phyloP scores from a whole-genome alignment of 805 yeast genomes.

The Zygosaccharomyces gambellarensis region DNA sequence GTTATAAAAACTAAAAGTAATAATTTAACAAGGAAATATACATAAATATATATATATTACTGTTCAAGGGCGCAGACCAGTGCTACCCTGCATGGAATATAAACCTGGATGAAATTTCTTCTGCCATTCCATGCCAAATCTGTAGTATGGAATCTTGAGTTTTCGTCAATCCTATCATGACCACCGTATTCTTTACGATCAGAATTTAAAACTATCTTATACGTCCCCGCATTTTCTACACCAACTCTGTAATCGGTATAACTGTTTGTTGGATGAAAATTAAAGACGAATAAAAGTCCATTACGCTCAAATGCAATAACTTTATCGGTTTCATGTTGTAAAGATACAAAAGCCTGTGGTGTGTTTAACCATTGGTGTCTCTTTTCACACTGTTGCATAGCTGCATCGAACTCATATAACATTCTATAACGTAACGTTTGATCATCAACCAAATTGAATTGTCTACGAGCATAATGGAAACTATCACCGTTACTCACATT shows the following conservation, averaged over 20 bases:
- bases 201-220: conserved; percentile 67
- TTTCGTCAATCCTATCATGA: conserved; percentile 60
- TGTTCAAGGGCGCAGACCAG: conserved; percentile 47
- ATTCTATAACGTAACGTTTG: conserved; percentile 72
- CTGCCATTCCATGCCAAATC: conserved; percentile 79
- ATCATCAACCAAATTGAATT: conserved; percentile 82
- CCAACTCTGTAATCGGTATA: conserved; percentile 87
- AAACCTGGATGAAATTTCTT: conserved; percentile 67
- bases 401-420: conserved; percentile 76
- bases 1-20: too few relatives aligned
- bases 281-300: conserved; percentile 78
- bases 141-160: conserved; percentile 59
- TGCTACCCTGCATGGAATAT: conserved; percentile 73
- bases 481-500: conserved; percentile 82
- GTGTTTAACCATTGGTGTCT: conserved; percentile 67
- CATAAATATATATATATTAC: not conserved
- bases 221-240: conserved; percentile 73
- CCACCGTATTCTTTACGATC: conserved; percentile 78
- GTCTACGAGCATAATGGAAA: conserved; percentile 92
- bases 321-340: conserved; percentile 86
- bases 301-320: conserved; percentile 85
- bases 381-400: conserved; percentile 73
- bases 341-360: conserved; percentile 75
- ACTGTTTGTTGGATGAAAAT: conserved; percentile 82
- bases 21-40: too few relatives aligned